Conservation (phyloP, 495 filamentous ascomycete species). For the Acidomyces sp. region DNA sequence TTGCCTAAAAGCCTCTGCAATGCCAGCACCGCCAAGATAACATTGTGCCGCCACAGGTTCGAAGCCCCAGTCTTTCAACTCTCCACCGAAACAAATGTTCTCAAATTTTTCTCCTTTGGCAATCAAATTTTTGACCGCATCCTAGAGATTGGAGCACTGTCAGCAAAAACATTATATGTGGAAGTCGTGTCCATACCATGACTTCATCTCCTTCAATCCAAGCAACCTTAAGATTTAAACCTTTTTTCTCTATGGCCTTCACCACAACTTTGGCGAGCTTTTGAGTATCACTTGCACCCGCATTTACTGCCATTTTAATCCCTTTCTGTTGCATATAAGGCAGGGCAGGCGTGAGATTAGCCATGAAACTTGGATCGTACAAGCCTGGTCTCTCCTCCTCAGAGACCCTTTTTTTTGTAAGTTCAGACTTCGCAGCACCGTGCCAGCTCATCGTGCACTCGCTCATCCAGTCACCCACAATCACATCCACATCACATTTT, state of each 20-base stretch:
- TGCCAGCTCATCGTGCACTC: slow-evolving; percentile 22
- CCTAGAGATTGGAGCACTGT: no score
- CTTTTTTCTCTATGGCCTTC: slow-evolving; percentile 5
- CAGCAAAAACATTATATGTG: no score
- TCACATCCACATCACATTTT: slow-evolving; percentile 18
- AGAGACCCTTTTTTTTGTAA: slow-evolving; percentile 1
- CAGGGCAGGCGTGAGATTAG: slow-evolving; percentile 8
- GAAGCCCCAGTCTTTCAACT: slow-evolving; percentile 12
- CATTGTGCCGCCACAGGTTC: slow-evolving; percentile 14
- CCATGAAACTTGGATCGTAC: slow-evolving; percentile 17
- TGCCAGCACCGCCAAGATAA: slow-evolving; percentile 38
- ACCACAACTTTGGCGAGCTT: slow-evolving; percentile 8
- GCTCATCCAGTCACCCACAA: slow-evolving; percentile 18
- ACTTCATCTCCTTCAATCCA: slow-evolving; percentile 15
- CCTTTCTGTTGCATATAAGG: slow-evolving; percentile 5
- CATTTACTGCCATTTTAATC: slow-evolving; percentile 12
- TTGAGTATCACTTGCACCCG: slow-evolving; percentile 12
- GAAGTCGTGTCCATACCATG: no score
- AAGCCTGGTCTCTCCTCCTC: slow-evolving; percentile 6
- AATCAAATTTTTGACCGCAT: slow-evolving; percentile 7
- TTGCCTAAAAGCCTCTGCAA: slow-evolving; percentile 31
- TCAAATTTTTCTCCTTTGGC: slow-evolving; percentile 8
- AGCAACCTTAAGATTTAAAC: slow-evolving; percentile 11
- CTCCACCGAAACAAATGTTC: slow-evolving; percentile 8
- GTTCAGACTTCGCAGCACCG: slow-evolving; percentile 5